These are phyloP conservation scores for Aspergillus ochraceoroseus DNA, from an alignment of 2,329 filamentous ascomycete genomes.

Conservation along the genomic window DNA sequence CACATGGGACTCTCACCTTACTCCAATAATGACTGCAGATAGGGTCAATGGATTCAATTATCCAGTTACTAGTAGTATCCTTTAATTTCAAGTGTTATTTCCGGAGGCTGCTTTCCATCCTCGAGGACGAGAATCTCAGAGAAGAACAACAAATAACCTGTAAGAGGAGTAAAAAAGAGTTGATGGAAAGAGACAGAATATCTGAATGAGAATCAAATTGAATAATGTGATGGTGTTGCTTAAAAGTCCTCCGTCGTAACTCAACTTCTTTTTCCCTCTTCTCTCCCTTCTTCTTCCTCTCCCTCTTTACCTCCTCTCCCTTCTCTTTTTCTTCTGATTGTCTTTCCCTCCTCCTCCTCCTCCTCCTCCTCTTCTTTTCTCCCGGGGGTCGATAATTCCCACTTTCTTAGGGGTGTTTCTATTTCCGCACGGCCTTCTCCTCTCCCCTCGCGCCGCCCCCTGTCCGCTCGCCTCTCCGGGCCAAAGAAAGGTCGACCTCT, in stretches of 20 bases:
- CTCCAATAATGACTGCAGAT: too few relatives aligned
- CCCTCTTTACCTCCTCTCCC: slow-evolving; percentile 6
- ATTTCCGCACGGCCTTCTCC: background rate
- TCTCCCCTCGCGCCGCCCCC: slow-evolving; percentile 24
- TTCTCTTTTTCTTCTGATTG: slow-evolving; percentile 9
- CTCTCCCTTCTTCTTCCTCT: slow-evolving; percentile 6
- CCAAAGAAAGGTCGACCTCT: slow-evolving; percentile 20
- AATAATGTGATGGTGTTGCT: too few relatives aligned
- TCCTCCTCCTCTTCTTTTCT: slow-evolving; percentile 16
- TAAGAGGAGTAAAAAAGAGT: background rate
- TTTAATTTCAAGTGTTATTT: too few relatives aligned
- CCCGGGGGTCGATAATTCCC: slow-evolving; percentile 20
- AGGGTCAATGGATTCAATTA: too few relatives aligned
- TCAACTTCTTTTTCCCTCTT: slow-evolving; percentile 7
- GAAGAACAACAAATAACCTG: too few relatives aligned
- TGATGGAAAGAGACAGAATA: background rate
- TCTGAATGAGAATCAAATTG: too few relatives aligned
- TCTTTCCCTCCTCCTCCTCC: slow-evolving; percentile 9
- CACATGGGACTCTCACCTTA: too few relatives aligned
- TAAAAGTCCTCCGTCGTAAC: slow-evolving; percentile 3
- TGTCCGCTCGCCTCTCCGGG: slow-evolving; percentile 27
- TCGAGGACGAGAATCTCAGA: too few relatives aligned
- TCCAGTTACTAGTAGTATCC: too few relatives aligned
- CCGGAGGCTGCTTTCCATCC: too few relatives aligned
- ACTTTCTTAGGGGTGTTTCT: slow-evolving; percentile 19